These are phyloP conservation scores for Leavenworthia alabamica DNA, from an alignment of 345 rosid species.

Conservation along the genomic window DNA sequence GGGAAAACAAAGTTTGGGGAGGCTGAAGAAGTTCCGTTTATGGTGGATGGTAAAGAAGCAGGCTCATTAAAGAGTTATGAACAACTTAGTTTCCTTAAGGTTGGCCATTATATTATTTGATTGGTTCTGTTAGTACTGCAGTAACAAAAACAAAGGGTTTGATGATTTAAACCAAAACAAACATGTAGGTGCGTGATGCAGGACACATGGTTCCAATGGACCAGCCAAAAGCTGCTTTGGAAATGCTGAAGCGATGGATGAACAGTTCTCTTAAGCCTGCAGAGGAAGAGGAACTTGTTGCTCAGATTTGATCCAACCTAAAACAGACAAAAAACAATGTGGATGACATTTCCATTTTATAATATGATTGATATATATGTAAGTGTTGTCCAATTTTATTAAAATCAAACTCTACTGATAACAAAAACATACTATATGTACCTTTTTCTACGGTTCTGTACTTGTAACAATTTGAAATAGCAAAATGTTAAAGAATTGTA, in stretches of 20 bases:
- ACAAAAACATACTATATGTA: background rate
- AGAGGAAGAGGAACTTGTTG: conserved; percentile 43
- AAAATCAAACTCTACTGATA: background rate
- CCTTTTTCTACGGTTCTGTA: background rate
- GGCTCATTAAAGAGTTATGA: conserved; percentile 68
- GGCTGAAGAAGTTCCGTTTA: conserved; percentile 59
- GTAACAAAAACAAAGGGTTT: background rate
- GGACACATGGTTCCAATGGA: conserved; percentile 99
- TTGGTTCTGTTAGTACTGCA: background rate
- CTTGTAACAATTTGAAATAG: background rate
- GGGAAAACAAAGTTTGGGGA: conserved; percentile 59
- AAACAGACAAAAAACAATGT: conserved; percentile 5
- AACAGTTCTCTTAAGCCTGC: conserved; percentile 36
- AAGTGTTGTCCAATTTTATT: conserved; percentile 1
- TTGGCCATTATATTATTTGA: conserved; percentile 6
- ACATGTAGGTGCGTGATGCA: conserved; percentile 66
- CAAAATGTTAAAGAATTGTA: background rate
- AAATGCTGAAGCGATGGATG: conserved; percentile 88
- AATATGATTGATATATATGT: background rate
- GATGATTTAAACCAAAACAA: background rate
- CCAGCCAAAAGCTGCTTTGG: conserved; percentile 79
- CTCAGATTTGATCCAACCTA: conserved; percentile 49
- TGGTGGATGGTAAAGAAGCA: conserved; percentile 71
- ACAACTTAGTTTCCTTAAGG: conserved; percentile 90
- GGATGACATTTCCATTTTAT: background rate